phyloP scores from a whole-genome alignment of 2,329 filamentous ascomycete genomes.

The Didymella arachidicola region DNA sequence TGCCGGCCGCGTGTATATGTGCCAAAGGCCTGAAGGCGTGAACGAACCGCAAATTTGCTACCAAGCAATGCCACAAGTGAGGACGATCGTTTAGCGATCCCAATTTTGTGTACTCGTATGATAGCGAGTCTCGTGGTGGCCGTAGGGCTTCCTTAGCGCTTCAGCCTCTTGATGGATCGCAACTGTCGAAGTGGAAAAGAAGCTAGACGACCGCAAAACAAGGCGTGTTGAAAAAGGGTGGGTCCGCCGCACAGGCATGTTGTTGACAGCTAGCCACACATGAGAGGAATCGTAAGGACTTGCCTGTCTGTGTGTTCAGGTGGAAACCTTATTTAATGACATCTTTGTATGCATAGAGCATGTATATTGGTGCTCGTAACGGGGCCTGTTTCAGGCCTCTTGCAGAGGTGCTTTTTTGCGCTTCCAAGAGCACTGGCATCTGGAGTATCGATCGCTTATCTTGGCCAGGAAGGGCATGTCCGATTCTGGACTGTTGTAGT shows the following conservation, averaged over 20 bases:
- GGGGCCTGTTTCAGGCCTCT: not conserved
- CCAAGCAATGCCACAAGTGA: slow-evolving; percentile 7
- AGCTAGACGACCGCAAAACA: slow-evolving; percentile 10
- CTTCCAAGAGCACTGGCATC: not conserved
- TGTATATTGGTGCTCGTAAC: not conserved
- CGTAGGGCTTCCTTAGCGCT: slow-evolving; percentile 16
- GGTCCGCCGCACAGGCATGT: not conserved
- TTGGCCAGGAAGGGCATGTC: not conserved
- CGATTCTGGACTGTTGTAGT: slow-evolving; percentile 6
- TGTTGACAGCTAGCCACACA: slow-evolving; percentile 12
- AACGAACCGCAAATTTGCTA: not conserved
- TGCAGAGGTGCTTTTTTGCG: not conserved
- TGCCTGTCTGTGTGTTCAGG: slow-evolving; percentile 4
- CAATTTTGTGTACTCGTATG: slow-evolving; percentile 3
- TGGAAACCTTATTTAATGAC: slow-evolving; percentile 8
- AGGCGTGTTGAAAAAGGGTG: slow-evolving; percentile 9
- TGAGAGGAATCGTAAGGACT: not conserved
- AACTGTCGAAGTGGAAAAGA: slow-evolving; percentile 11
- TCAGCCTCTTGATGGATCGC: slow-evolving; percentile 2
- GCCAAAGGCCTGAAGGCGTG: slow-evolving; percentile 1
- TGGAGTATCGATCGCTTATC: slow-evolving; percentile 5
- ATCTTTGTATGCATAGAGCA: slow-evolving; percentile 5
- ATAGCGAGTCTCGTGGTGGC: slow-evolving; percentile 13
- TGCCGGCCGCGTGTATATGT: not conserved
- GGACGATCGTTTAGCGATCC: not conserved